These are phyloP conservation scores for Orbilia quercus DNA, from an alignment of 2,329 filamentous ascomycete species.

Conservation along the genomic window DNA sequence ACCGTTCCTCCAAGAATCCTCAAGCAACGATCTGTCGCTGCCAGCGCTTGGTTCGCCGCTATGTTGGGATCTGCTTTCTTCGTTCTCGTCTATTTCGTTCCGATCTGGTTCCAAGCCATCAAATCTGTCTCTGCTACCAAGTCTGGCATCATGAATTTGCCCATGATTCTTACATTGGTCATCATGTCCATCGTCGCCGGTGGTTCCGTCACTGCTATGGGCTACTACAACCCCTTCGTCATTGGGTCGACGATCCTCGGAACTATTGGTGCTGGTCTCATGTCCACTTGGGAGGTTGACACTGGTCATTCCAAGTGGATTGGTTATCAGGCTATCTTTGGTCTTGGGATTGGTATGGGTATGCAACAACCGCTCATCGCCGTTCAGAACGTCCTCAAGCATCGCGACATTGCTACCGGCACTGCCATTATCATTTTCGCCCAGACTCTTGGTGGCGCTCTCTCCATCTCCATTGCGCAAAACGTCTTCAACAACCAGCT, in stretches of 20 bases:
- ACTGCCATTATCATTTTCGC: slow-evolving; percentile 65
- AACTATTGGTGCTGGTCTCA: slow-evolving; percentile 63
- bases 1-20: slow-evolving; percentile 68
- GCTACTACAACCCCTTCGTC: slow-evolving; percentile 66
- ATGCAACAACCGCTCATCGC: slow-evolving; percentile 67
- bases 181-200: slow-evolving; percentile 66
- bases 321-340: slow-evolving; percentile 69
- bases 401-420: slow-evolving; percentile 64
- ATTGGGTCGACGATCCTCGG: slow-evolving; percentile 59
- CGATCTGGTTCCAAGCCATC: slow-evolving; percentile 64
- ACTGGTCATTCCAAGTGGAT: slow-evolving; percentile 64
- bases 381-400: slow-evolving; percentile 66
- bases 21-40: slow-evolving; percentile 62
- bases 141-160: slow-evolving; percentile 65
- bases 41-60: slow-evolving; percentile 47
- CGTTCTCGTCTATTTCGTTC: slow-evolving; percentile 51
- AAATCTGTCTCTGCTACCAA: slow-evolving; percentile 63
- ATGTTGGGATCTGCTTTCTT: slow-evolving; percentile 55
- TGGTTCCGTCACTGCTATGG: slow-evolving; percentile 62
- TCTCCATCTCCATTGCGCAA: slow-evolving; percentile 66
- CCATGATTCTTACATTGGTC: slow-evolving; percentile 64
- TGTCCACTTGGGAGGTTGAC: slow-evolving; percentile 64
- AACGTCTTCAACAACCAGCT: slow-evolving; percentile 66
- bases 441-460: slow-evolving; percentile 66
- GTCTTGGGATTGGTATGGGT: slow-evolving; percentile 65